These are phyloP conservation scores for Yamadazyma diddensiae DNA, from an alignment of 1,139 yeast species.

Conservation along the genomic window DNA sequence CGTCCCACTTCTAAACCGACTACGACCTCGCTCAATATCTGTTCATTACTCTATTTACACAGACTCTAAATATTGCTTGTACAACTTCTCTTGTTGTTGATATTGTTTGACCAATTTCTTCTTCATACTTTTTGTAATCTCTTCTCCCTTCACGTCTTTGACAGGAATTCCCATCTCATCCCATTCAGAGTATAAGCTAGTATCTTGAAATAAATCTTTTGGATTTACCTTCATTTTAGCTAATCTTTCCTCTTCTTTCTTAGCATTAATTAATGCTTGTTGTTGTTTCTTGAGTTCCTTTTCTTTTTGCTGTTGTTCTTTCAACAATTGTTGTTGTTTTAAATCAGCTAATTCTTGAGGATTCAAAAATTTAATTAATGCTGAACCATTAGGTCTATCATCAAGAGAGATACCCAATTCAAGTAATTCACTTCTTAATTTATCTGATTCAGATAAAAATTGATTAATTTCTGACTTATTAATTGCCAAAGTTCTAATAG, in stretches of 20 bases:
- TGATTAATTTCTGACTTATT: slow-evolving; percentile 52
- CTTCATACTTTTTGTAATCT: slow-evolving; percentile 79
- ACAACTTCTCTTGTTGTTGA: slow-evolving; percentile 78
- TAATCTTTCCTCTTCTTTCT: slow-evolving; percentile 61
- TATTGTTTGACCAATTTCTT: slow-evolving; percentile 79
- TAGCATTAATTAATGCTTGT: slow-evolving; percentile 43
- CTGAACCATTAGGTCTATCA: slow-evolving; percentile 78
- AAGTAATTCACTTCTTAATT: slow-evolving; percentile 54
- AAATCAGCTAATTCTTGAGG: slow-evolving; percentile 67
- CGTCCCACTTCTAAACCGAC: too few relatives aligned
- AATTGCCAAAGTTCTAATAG: slow-evolving; percentile 72
- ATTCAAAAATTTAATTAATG: slow-evolving; percentile 77
- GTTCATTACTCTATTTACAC: slow-evolving; percentile 2
- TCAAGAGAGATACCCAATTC: slow-evolving; percentile 80
- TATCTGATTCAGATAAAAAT: slow-evolving; percentile 50
- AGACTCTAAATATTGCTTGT: slow-evolving; percentile 54
- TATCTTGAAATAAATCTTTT: slow-evolving; percentile 62
- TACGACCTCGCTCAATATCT: too few relatives aligned
- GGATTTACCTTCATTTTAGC: slow-evolving; percentile 75
- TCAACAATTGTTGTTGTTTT: slow-evolving; percentile 59
- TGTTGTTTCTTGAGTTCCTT: slow-evolving; percentile 41
- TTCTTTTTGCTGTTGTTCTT: slow-evolving; percentile 43
- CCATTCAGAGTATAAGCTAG: slow-evolving; percentile 64
- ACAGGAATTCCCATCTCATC: slow-evolving; percentile 85
- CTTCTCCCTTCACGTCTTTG: slow-evolving; percentile 75